Evolutionary conservation across 495 filamentous ascomycete genomes (phyloP), one percentile per base, ranked within the genome.

Genomic region (Penicillium simplicissimum): DNA sequence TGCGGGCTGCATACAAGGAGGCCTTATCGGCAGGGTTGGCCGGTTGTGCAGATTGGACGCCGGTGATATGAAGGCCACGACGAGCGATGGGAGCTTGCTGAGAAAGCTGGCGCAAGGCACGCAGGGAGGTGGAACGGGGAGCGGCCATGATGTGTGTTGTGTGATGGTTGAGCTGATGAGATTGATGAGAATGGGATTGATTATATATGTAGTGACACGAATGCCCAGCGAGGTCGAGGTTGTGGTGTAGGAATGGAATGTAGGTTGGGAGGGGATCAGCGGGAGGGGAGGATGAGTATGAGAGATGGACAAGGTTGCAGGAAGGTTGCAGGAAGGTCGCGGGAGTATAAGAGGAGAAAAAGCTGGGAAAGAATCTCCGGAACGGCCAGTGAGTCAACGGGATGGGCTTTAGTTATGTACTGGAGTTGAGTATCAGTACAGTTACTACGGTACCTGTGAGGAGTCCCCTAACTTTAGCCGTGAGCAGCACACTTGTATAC

Each of bases 1-100:
- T 75, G 61, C 70, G 67, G 69, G 68, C 68, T 40, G 71, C 60
- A 55, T 77, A 79, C 37, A 73, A 58, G 57, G 76, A 72, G 28
- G 76, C 63, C 60, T 67, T 69, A 54, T 79, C 72, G 52, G 71
- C 60, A 34, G 71, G 66, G 55, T 74, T 73, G 66, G 70, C 69
- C 31, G 71, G 69, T 57, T 77, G 76, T 61, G 72, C 82, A 42
- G 79, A 79, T 61, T 81, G 75, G n/a, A 75, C 76, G 56, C 83
- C 83, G 36, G 81, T 78, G 63, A 87, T 86, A 74, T 83, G 80
- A 43, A 87, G 75, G 54, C 69, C 53, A 43, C 84, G 84, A 57
- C 78, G 79, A 61, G 71, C 56, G 64, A 71, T 62, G 38, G 74
- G 72, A 42, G 70, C 62, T 60, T 77, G 81, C 69, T 79, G 75